Evolutionary conservation across 148 eudicot genomes (phyloP), one percentile per base, ranked within the genome.

Genomic region (Agrostemma githago): DNA sequence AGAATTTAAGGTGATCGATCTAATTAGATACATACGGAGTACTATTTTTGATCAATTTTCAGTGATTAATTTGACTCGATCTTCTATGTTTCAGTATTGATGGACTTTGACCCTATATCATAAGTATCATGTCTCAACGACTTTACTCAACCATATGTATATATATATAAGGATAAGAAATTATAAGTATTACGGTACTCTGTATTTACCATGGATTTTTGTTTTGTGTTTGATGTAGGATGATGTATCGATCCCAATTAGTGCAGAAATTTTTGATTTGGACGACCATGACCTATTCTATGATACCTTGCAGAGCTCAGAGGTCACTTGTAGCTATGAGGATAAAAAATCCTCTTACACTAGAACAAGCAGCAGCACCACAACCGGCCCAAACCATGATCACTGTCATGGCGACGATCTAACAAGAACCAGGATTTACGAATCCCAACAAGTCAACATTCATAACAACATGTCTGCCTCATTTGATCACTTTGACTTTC

Each of bases 251-350:
- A 85, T 89, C 79, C 95, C 92, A 0, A 62, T 86, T 42, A 85
- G 79, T 74, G 84, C 84, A 68, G 90, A 88, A 77, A 70, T 88
- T 0, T 81, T 90, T 2, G 92, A 91, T 3, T 82, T 90, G 4
- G 75, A 93, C 54, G 75, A 93, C 40, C 76, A 91, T 2, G 94
- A 91, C 51, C 66, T 93, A 61, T 89, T 89, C 58, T 74, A 79
- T 1, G 92, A 88, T 38, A 74, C 96, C 2, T 42, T 91, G 46
- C 92, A 88, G 51, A 85, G 83, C 73, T 83, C 91, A 0, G 95
- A 93, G 80, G 89, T 85, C 53, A 80, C 84, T 73, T 89, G 92
- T 5, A 84, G 83, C 78, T 83, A 88, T 43, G 92, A 90, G 6
- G 93, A 90, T 9, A 88, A 86, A 0, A 26, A 26, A 26, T 26